Percentiles rank a stretch among this genome's conserved stretches.
phyloP scores from a whole-genome alignment of 2,329 filamentous ascomycete genomes.

The Waltergamsia citrina region DNA sequence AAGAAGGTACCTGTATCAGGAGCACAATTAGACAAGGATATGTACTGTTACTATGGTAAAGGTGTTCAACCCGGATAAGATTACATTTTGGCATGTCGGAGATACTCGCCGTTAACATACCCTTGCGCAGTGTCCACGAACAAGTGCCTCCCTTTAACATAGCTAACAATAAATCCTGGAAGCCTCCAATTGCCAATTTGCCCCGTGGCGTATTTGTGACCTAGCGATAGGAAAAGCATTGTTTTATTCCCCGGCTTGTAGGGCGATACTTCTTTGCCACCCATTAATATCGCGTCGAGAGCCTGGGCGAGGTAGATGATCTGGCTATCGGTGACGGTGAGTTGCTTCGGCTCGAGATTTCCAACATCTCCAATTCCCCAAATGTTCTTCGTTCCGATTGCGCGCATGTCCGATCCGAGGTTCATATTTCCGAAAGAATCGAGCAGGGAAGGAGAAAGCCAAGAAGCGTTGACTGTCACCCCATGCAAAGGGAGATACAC shows the following conservation, averaged over 20 bases:
- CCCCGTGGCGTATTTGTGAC: constrained; percentile 16
- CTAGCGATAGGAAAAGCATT: constrained; percentile 19
- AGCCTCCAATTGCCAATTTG: constrained; percentile 23
- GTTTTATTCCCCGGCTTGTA: constrained; percentile 14
- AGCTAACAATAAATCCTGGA: constrained; percentile 18
- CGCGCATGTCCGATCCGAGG: constrained; percentile 21
- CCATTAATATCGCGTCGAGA: constrained; percentile 14
- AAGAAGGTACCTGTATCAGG: too few species aligned
- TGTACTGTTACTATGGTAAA: too few species aligned
- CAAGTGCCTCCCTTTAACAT: constrained; percentile 21
- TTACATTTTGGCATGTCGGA: constrained; percentile 17
- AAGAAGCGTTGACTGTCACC: constrained; percentile 28
- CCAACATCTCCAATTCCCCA: constrained; percentile 33
- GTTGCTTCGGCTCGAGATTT: constrained; percentile 26
- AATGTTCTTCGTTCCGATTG: constrained; percentile 21
- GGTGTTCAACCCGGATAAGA: too few species aligned
- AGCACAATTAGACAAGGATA: too few species aligned
- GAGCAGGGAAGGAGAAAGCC: constrained; percentile 22
- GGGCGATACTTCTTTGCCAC: not conserved
- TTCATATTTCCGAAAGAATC: constrained; percentile 20
- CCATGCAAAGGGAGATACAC: constrained; percentile 36
- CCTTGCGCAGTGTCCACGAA: constrained; percentile 19
- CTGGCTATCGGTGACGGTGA: constrained; percentile 20
- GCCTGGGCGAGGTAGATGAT: constrained; percentile 20
- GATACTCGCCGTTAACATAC: constrained; percentile 14